Percentiles rank a stretch among this genome's conserved stretches.
Evolutionary conservation across 2,329 filamentous ascomycete genomes (phyloP).

Genomic region (Penicillium hesseltinei): DNA sequence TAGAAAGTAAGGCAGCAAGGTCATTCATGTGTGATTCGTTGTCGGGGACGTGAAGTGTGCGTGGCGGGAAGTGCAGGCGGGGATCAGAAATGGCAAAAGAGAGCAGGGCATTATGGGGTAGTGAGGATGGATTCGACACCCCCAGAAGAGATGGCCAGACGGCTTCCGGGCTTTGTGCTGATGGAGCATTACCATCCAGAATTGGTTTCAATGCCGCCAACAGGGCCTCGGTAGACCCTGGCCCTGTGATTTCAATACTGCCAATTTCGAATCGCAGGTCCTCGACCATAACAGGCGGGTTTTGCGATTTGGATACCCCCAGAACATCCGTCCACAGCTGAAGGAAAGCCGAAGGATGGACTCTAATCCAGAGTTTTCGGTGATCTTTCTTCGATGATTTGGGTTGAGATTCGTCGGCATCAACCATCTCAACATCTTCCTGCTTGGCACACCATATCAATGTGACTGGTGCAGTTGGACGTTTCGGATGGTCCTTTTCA

Average conservation of each 20-base stretch:
- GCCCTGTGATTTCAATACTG: constrained; percentile 68
- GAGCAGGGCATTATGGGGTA: constrained; percentile 69
- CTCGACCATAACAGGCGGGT: constrained; percentile 60
- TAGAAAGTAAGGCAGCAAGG: constrained; percentile 61
- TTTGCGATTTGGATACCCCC: constrained; percentile 59
- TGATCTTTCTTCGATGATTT: constrained; percentile 36
- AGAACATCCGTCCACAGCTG: constrained; percentile 63
- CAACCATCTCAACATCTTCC: constrained; percentile 40
- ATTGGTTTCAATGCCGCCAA: constrained; percentile 63
- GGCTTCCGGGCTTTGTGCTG: constrained; percentile 34
- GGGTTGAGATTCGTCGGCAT: constrained; percentile 21
- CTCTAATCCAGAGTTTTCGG: constrained; percentile 64
- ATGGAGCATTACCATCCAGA: constrained; percentile 18
- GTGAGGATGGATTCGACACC: constrained; percentile 65
- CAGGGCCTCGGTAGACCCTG: constrained; percentile 76
- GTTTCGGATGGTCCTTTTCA: constrained; percentile 53
- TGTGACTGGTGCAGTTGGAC: constrained; percentile 68
- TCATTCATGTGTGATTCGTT: constrained; percentile 36
- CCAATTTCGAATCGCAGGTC: constrained; percentile 71
- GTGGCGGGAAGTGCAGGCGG: constrained; percentile 73
- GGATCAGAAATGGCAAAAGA: constrained; percentile 76
- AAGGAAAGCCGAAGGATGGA: constrained; percentile 76
- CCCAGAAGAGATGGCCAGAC: constrained; percentile 45
- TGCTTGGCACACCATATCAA: constrained; percentile 68
- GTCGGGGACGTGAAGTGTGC: constrained; percentile 47